Base-by-base conservation (phyloP, 192 early-diverging fungal species). In the Backusella parvicylindrica region DNA sequence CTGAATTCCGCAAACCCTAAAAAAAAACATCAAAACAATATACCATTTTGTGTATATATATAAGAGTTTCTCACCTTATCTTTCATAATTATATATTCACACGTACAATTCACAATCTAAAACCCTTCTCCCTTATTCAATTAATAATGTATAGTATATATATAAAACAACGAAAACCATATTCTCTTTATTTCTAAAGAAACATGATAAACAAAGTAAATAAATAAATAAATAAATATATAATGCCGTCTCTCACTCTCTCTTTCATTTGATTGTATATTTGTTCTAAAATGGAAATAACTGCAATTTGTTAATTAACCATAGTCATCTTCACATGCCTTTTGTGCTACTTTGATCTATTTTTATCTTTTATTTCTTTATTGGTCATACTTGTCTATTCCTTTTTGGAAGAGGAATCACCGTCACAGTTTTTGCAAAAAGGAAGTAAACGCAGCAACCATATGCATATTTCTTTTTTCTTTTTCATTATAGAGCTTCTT, bases 1-100 rank as follows among this genome's bases (percentile, higher is more conserved):
- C 89, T 32, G 91, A 95, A 81, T 95, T 93, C 87, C 84, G 92
- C 40, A 95, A 95, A 82, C 86, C 89, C 16, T 90, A 53, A 72
- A 53, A 31, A 71, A 7, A 7, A 35, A 21, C 5, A 50, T n/a
- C n/a, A 56, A n/a, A n/a, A 28, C 50, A 53, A 53, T 53, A 53
- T 56, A 56, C n/a, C 23, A 56, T 26, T 50, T 50, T 50, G n/a
- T 50, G 49, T 50, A 50, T 50, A 50, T 3, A 53, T 60, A 35
- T 37, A 56, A 72, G 11, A 41, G 18, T 56, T 56, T 56, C 50
- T 56, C 50, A 56, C 50, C 50, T 56, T 56, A 56, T 56, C 50
- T 56, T 23, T 28, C 26, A 26, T 56, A 8, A 26, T 21, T 50
- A 8, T 56, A 23, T 26, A 28, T 56, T 56, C 53, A 56, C 53